A percentile compares a stretch with the other conserved stretches of the same genome.
phyloP scores from a whole-genome alignment of 108 stramenopile species.

The Nannochloropsis gaditana region DNA sequence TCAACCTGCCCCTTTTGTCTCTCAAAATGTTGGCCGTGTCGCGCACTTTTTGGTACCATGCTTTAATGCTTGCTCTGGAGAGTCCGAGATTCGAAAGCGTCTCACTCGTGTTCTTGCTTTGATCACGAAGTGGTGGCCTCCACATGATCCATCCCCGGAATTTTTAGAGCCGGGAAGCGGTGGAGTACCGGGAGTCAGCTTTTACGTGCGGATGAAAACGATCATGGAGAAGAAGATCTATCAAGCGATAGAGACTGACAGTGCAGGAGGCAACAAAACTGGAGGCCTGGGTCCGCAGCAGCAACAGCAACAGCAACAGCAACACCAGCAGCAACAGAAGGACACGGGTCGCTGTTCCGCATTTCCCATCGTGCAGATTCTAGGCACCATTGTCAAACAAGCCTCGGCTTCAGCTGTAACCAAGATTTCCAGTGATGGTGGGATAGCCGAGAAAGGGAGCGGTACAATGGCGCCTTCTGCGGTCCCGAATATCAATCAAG shows the following conservation, averaged over 20 bases:
- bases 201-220: not conserved
- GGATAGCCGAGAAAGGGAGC: not conserved
- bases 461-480: not conserved
- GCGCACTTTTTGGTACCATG: not conserved
- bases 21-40: not conserved
- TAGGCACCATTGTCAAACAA: constrained; percentile 7
- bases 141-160: not conserved
- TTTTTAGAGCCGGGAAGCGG: not conserved
- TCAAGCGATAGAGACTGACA: not conserved
- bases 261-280: not conserved
- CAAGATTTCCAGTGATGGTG: not conserved
- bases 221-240: not conserved
- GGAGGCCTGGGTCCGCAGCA: not conserved
- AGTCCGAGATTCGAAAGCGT: not conserved
- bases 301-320: not conserved
- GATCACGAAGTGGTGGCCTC: not conserved
- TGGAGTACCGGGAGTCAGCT: not conserved
- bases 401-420: not conserved
- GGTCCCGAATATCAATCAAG: constrained; percentile 1
- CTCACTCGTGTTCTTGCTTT: not conserved
- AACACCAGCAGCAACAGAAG: not conserved
- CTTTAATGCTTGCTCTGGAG: not conserved
- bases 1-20: constrained; percentile 7
- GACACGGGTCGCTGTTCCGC: not conserved
- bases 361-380: not conserved